phyloP scores from a whole-genome alignment of 2,329 filamentous ascomycete species.

The Xylariales sp. region DNA sequence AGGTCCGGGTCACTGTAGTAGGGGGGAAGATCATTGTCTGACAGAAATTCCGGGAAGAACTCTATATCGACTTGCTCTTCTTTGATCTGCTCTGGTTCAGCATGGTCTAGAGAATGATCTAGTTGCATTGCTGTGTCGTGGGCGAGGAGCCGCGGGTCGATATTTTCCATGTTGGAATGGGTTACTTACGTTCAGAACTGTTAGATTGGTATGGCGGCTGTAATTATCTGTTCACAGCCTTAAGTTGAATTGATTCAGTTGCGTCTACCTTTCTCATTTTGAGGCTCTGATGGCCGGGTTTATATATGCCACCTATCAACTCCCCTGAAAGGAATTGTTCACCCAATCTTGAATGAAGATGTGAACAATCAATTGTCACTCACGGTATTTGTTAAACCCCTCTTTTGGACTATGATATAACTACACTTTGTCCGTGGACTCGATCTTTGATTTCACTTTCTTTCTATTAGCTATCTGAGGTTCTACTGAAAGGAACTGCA shows the following conservation, averaged over 20 bases:
- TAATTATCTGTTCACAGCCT: neutral
- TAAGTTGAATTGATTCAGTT: neutral
- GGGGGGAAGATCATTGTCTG: neutral
- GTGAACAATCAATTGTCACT: conserved; percentile 7
- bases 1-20: no score
- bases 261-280: neutral
- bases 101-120: no score
- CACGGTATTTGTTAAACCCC: neutral
- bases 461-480: neutral
- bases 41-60: neutral
- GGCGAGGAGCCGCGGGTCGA: conserved; percentile 15
- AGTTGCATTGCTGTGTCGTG: no score
- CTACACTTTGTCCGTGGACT: neutral
- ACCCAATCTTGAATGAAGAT: neutral
- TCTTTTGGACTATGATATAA: neutral
- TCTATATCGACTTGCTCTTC: neutral
- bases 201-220: neutral
- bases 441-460: neutral
- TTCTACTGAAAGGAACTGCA: neutral
- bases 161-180: conserved; percentile 12
- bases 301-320: conserved; percentile 2
- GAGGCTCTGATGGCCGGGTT: neutral
- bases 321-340: neutral
- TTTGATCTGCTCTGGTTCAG: no score
- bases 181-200: neutral